A percentile compares a stretch with the other conserved stretches of the same genome.
Conservation (phyloP, 768 basidiomycete genomes). For the Mycena galopus region DNA sequence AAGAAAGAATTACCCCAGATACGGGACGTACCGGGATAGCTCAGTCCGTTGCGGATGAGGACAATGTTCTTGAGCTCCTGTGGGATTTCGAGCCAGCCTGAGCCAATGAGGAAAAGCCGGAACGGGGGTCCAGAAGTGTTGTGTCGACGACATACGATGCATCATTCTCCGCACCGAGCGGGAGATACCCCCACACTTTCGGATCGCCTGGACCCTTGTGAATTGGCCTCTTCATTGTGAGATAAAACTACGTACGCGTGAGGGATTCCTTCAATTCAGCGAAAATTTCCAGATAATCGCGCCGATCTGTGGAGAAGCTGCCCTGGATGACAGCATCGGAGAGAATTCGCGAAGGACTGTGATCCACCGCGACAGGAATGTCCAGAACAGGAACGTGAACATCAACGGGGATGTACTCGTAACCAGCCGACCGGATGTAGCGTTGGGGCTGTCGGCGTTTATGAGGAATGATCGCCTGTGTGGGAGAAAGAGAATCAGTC, state of each 20-base stretch:
- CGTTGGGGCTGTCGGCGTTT: slow-evolving; percentile 48
- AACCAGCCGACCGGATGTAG: slow-evolving; percentile 46
- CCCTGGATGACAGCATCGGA: slow-evolving; percentile 59
- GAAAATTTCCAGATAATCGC: slow-evolving; percentile 53
- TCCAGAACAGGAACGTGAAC: slow-evolving; percentile 52
- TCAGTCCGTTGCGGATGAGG: slow-evolving; percentile 47
- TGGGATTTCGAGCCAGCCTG: slow-evolving; percentile 50
- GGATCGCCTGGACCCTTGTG: slow-evolving; percentile 46
- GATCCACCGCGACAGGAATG: slow-evolving; percentile 43
- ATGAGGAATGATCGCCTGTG: slow-evolving; percentile 44
- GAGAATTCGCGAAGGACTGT: slow-evolving; percentile 40
- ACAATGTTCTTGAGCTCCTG: slow-evolving; percentile 55
- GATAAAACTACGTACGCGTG: slow-evolving; percentile 39
- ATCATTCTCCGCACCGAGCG: slow-evolving; percentile 39
- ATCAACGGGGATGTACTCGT: slow-evolving; percentile 52
- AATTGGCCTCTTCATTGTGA: not conserved
- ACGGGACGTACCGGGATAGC: slow-evolving; percentile 44
- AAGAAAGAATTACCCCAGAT: not conserved
- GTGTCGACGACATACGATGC: slow-evolving; percentile 39
- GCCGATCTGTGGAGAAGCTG: slow-evolving; percentile 48
- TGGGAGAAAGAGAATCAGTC: too few species aligned
- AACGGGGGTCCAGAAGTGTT: slow-evolving; percentile 48
- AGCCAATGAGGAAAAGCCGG: slow-evolving; percentile 49
- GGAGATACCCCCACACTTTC: slow-evolving; percentile 52
- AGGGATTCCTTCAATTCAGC: slow-evolving; percentile 49